These are phyloP conservation scores for Aspergillus funiculosus DNA, from an alignment of 495 filamentous ascomycete species.

Conservation along the genomic window DNA sequence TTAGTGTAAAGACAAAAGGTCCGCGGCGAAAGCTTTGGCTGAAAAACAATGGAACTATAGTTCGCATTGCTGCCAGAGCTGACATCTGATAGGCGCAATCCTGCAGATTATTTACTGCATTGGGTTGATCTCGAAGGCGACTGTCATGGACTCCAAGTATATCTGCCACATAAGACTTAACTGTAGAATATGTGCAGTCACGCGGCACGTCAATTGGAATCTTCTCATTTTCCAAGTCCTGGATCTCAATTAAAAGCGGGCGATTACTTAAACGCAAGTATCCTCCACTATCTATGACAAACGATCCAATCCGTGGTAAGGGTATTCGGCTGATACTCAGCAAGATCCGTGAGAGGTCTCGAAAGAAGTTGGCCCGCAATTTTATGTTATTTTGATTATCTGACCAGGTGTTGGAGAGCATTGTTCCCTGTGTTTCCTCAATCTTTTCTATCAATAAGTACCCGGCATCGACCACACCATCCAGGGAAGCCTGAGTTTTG, in stretches of 20 bases:
- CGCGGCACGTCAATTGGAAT: slow-evolving; percentile 30
- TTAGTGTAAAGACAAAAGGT: slow-evolving; percentile 24
- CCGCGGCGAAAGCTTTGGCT: slow-evolving; percentile 19
- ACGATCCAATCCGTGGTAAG: slow-evolving; percentile 33
- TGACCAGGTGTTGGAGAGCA: slow-evolving; percentile 31
- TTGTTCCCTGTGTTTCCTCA: slow-evolving; percentile 19
- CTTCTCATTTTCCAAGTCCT: slow-evolving; percentile 31
- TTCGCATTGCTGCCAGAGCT: slow-evolving; percentile 25
- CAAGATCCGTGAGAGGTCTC: slow-evolving; percentile 25
- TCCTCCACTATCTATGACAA: slow-evolving; percentile 24
- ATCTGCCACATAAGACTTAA: slow-evolving; percentile 33
- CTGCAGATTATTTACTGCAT: slow-evolving; percentile 23
- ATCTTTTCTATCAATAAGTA: slow-evolving; percentile 37
- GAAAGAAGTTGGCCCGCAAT: slow-evolving; percentile 26
- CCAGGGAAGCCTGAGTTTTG: no score
- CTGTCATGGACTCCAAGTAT: slow-evolving; percentile 28
- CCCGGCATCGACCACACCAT: no score
- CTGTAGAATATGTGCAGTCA: slow-evolving; percentile 25
- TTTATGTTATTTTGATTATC: slow-evolving; percentile 15
- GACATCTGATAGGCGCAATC: slow-evolving; percentile 28
- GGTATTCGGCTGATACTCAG: slow-evolving; percentile 25
- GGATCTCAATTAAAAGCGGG: slow-evolving; percentile 22
- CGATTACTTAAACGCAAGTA: slow-evolving; percentile 27
- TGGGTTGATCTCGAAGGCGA: slow-evolving; percentile 30
- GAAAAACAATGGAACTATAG: slow-evolving; percentile 24